phyloP scores from a whole-genome alignment of 2,329 filamentous ascomycete species.

The Lecanicillium sp. region DNA sequence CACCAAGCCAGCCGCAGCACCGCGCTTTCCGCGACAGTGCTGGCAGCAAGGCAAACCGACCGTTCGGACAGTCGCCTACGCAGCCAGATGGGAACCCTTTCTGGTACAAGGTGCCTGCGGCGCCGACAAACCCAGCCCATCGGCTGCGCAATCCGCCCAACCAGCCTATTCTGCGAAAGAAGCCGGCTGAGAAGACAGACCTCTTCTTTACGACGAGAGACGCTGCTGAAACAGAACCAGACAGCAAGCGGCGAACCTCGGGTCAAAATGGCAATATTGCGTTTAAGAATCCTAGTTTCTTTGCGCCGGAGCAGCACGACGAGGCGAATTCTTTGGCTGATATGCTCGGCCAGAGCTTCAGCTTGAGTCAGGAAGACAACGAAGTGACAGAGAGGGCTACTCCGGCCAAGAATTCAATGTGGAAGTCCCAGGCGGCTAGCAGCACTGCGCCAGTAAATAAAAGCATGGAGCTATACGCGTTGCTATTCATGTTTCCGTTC shows the following conservation, averaged over 20 bases:
- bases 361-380: slow-evolving; percentile 22
- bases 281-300: slow-evolving; percentile 55
- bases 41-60: slow-evolving; percentile 27
- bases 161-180: slow-evolving; percentile 42
- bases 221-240: slow-evolving; percentile 7
- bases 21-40: slow-evolving; percentile 45
- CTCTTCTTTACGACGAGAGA: slow-evolving; percentile 41
- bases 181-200: slow-evolving; percentile 34
- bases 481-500: slow-evolving; percentile 14
- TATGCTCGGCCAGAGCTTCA: slow-evolving; percentile 36
- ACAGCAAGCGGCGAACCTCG: slow-evolving; percentile 6
- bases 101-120: slow-evolving; percentile 62
- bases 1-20: slow-evolving; percentile 50
- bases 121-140: slow-evolving; percentile 59
- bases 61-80: slow-evolving; percentile 38
- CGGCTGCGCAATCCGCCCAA: slow-evolving; percentile 54
- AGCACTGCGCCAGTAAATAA: neutral
- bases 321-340: slow-evolving; percentile 37
- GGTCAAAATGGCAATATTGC: slow-evolving; percentile 19
- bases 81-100: slow-evolving; percentile 47
- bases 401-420: neutral
- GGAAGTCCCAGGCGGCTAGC: slow-evolving; percentile 6
- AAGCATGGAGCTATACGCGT: slow-evolving; percentile 12
- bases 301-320: slow-evolving; percentile 38
- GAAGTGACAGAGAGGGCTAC: neutral